phyloP scores from a whole-genome alignment of 495 filamentous ascomycete genomes.

The Aspergillus incahuasiensis region DNA sequence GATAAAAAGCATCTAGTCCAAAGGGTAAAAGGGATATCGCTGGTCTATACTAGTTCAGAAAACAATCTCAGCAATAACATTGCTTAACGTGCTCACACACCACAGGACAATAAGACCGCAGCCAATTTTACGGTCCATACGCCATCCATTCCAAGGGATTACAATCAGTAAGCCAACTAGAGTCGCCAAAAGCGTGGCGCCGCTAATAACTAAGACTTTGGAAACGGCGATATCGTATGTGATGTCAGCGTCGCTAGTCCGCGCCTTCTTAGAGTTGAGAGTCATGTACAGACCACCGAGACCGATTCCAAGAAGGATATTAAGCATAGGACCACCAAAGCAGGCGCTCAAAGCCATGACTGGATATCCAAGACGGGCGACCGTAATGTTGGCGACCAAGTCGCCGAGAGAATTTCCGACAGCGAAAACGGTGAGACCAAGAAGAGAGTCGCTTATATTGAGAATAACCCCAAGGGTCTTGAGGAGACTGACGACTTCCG shows the following conservation, averaged over 20 bases:
- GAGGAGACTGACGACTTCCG: conserved; percentile 91
- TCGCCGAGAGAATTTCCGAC: conserved; percentile 95
- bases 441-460: conserved; percentile 89
- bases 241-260: conserved; percentile 34
- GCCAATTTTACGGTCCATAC: conserved; percentile 80
- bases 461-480: conserved; percentile 92
- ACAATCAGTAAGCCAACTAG: conserved; percentile 71
- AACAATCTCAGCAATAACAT: conserved; percentile 72
- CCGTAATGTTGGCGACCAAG: conserved; percentile 89
- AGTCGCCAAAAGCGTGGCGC: conserved; percentile 73
- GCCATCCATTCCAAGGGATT: conserved; percentile 85
- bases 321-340: conserved; percentile 96
- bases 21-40: neutral
- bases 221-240: conserved; percentile 76
- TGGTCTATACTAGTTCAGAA: conserved; percentile 11
- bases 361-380: conserved; percentile 87
- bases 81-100: conserved; percentile 75
- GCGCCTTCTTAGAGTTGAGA: conserved; percentile 32
- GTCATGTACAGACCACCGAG: conserved; percentile 84
- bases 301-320: conserved; percentile 93
- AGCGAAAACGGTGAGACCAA: conserved; percentile 94
- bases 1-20: neutral
- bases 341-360: conserved; percentile 95
- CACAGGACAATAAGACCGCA: conserved; percentile 80
- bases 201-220: conserved; percentile 76